Evolutionary conservation across 2,329 filamentous ascomycete species (phyloP).

Genomic region (Aspergillus phoenicis): DNA sequence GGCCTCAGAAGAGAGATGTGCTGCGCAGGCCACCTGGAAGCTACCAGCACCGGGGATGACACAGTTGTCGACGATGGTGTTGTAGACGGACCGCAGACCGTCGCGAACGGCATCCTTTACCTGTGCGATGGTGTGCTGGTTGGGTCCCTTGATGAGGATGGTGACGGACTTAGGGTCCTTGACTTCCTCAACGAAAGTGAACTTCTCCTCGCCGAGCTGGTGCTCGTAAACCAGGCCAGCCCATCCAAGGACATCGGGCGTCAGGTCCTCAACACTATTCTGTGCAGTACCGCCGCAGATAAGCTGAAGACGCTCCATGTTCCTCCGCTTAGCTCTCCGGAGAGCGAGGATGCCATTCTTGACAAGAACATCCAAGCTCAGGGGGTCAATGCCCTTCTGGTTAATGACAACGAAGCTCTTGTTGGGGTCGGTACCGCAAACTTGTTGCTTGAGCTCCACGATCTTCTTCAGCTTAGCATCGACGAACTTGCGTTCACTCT

Average conservation of each 20-base stretch:
- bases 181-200: conserved; percentile 97
- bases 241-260: conserved; percentile 88
- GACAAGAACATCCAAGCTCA: conserved; percentile 91
- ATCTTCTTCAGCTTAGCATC: conserved; percentile 97
- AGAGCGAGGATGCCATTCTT: conserved; percentile 98
- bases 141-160: conserved; percentile 95
- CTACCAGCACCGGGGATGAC: conserved; percentile 93
- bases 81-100: conserved; percentile 94
- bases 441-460: conserved; percentile 95
- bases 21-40: conserved; percentile 91
- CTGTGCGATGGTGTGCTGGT: conserved; percentile 93
- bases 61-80: conserved; percentile 97
- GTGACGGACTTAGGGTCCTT: conserved; percentile 99
- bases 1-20: conserved; percentile 80
- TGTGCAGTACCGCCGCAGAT: conserved; percentile 88
- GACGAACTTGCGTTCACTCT: conserved; percentile 93
- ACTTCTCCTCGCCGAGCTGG: conserved; percentile 97
- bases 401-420: conserved; percentile 98
- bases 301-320: conserved; percentile 97
- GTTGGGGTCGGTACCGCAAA: conserved; percentile 88
- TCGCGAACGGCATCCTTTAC: conserved; percentile 96
- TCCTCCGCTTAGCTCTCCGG: conserved; percentile 91
- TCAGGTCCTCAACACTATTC: conserved; percentile 94
- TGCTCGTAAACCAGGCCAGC: conserved; percentile 97
- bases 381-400: conserved; percentile 97